phyloP scores from a whole-genome alignment of 345 rosid species.

The Pugionium dolabratum region DNA sequence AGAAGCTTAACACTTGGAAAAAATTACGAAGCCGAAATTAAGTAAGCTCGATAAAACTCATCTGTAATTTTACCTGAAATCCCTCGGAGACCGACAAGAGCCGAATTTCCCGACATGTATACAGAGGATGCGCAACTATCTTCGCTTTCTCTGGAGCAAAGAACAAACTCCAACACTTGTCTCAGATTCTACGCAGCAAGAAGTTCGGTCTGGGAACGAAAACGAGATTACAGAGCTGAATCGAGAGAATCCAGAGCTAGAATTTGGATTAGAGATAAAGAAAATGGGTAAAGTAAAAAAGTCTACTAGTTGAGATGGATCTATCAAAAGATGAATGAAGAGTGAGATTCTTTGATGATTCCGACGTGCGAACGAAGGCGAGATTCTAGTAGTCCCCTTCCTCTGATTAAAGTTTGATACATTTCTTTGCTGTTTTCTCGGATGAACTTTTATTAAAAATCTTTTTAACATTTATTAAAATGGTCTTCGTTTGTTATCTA shows the following conservation, averaged over 20 bases:
- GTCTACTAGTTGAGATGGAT: slow-evolving; percentile 46
- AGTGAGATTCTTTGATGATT: slow-evolving; percentile 32
- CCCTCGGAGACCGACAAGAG: slow-evolving; percentile 42
- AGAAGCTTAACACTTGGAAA: background rate
- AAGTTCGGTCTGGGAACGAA: background rate
- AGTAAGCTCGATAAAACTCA: background rate
- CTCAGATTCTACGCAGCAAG: background rate
- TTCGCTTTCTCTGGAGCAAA: slow-evolving; percentile 2
- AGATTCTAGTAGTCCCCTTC: slow-evolving; percentile 9
- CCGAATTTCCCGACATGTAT: slow-evolving; percentile 52
- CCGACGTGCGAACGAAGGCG: slow-evolving; percentile 49
- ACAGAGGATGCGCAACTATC: background rate
- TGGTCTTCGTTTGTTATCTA: background rate
- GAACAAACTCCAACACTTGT: background rate
- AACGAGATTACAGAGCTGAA: slow-evolving; percentile 21
- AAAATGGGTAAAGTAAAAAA: slow-evolving; percentile 34
- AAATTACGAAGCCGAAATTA: background rate
- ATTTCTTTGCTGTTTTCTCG: background rate
- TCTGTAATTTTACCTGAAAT: slow-evolving; percentile 50
- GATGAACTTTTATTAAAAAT: background rate
- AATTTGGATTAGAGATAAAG: slow-evolving; percentile 13
- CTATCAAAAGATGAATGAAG: slow-evolving; percentile 22
- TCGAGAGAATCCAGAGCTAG: slow-evolving; percentile 8
- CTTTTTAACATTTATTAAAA: background rate
- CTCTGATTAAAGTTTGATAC: slow-evolving; percentile 11